Base-by-base conservation (phyloP, 2,329 filamentous ascomycete genomes). In the Sphaerulina musiva region DNA sequence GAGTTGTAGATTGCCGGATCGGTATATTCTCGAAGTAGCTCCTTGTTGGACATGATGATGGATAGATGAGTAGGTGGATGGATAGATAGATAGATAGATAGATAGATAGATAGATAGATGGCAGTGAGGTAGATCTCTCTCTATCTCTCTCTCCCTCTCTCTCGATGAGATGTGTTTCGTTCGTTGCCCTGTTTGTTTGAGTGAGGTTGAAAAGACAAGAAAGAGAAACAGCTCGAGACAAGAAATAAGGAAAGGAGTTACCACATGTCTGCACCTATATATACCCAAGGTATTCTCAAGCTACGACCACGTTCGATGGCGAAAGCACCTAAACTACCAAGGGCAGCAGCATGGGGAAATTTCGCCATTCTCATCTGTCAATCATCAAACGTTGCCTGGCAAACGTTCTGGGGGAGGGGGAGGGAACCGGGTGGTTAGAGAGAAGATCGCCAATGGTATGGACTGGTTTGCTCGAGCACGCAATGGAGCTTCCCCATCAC, bases 1-100 rank as follows among this genome's bases (percentile, higher is more conserved):
- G 51, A 42, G 14, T 60, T 48, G 58, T 67, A 68, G 36, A 66
- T 48, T 23, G 34, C 53, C 1, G 65, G 63, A 34, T 67, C 62
- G 6, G 65, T 66, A 50, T 59, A 63, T 17, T 56, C 57, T 36
- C 63, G 57, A 17, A 34, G 20, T 20, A 20, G 20, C 20, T 20
- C 49, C 26, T 53, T 53, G 20, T 53, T 53, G 20, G 51, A 53
- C 51, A 53, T 53, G 20, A 38, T 39, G 10, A n/a, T n/a, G 9
- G 32, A 12, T 17, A 42, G 20, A 20, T 20, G 2, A 20, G 20
- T 20, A 20, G 20, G 20, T 20, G 20, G 20, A 20, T n/a, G n/a
- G n/a, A n/a, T n/a, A n/a, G n/a, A n/a, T n/a, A n/a, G n/a, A n/a
- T n/a, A n/a, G n/a, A n/a, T n/a, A n/a, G n/a, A n/a, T n/a, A n/a